A percentile compares a stretch with the other conserved stretches of the same genome.
Conservation (phyloP, 768 basidiomycete species). For the Lactarius sp. region DNA sequence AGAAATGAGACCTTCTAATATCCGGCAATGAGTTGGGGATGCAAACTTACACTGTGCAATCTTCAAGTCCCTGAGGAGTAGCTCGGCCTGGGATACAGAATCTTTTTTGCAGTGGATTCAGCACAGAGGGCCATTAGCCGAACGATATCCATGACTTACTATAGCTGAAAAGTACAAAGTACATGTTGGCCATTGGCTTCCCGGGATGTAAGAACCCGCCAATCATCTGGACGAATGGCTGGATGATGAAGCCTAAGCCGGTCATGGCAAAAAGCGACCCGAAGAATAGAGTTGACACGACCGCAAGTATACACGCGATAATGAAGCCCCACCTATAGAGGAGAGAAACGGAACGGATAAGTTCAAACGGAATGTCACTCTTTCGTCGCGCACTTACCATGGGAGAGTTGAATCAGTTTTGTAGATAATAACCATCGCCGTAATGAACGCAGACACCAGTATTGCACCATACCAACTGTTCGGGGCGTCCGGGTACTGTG, state of each 20-base stretch:
- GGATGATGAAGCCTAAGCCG: constrained; percentile 42
- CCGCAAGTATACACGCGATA: constrained; percentile 40
- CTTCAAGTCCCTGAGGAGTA: constrained; percentile 45
- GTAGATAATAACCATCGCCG: constrained; percentile 42
- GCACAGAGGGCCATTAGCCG: background rate
- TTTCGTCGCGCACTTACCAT: constrained; percentile 31
- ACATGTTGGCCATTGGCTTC: constrained; percentile 35
- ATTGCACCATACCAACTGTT: constrained; percentile 34
- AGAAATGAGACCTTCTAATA: background rate
- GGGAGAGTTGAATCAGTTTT: constrained; percentile 45
- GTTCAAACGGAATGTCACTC: background rate
- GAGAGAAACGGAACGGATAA: background rate
- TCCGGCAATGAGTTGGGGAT: background rate
- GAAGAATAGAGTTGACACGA: constrained; percentile 44
- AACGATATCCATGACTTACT: constrained; percentile 30
- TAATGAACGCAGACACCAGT: constrained; percentile 30
- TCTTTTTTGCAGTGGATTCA: constrained; percentile 22
- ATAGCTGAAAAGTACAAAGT: constrained; percentile 45
- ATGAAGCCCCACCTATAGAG: constrained; percentile 43
- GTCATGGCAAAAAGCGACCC: constrained; percentile 44
- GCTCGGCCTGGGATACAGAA: constrained; percentile 39
- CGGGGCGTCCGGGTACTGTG: constrained; percentile 35
- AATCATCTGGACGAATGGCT: constrained; percentile 48
- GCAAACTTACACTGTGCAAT: constrained; percentile 39
- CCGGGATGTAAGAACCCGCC: constrained; percentile 35